These are phyloP conservation scores for Trifolium subterraneum DNA, from an alignment of 306 rosid species.

Conservation along the genomic window DNA sequence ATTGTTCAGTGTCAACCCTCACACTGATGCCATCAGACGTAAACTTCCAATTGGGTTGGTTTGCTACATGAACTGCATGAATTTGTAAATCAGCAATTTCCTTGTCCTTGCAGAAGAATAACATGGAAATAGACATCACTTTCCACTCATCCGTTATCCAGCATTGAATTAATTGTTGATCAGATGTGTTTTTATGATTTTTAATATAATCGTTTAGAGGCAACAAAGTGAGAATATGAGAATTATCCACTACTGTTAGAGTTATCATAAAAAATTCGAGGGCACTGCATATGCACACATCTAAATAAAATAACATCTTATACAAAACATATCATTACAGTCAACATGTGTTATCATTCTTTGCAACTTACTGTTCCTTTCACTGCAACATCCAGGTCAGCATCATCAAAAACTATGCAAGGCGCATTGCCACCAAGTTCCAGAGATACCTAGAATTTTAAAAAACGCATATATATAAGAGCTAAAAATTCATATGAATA, in stretches of 20 bases:
- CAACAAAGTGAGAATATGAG: conserved; percentile 9
- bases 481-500: conserved; percentile 17
- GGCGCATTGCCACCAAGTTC: conserved; percentile 99
- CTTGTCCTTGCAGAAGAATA: conserved; percentile 14
- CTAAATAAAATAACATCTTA: conserved; percentile 21
- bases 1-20: neutral
- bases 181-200: neutral
- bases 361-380: conserved; percentile 87
- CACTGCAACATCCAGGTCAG: conserved; percentile 89
- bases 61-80: neutral
- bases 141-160: conserved; percentile 2
- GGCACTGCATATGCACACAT: neutral
- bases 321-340: conserved; percentile 30
- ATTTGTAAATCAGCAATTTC: conserved; percentile 4
- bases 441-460: conserved; percentile 73
- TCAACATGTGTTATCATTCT: conserved; percentile 32
- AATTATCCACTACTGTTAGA: conserved; percentile 17
- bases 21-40: neutral
- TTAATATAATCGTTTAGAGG: conserved; percentile 2
- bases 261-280: conserved; percentile 2
- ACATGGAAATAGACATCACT: conserved; percentile 15
- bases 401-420: conserved; percentile 95
- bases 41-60: conserved; percentile 19
- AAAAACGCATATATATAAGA: neutral
- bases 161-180: conserved; percentile 24